These are phyloP conservation scores for Trametes cingulata DNA, from an alignment of 768 basidiomycete species.

Conservation along the genomic window DNA sequence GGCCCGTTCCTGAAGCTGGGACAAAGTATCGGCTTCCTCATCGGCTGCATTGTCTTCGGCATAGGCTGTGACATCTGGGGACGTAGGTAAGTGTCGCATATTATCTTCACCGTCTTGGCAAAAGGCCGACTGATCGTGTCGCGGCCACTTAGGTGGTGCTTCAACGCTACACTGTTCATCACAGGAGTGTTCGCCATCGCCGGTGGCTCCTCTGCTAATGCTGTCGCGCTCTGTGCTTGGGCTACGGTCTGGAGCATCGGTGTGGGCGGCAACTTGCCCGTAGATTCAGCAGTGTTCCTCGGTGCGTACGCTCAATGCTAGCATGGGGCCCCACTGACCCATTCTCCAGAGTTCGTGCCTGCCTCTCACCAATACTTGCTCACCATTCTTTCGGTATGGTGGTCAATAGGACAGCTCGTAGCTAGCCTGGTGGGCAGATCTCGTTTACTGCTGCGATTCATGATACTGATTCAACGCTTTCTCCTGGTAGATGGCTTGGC, in stretches of 20 bases:
- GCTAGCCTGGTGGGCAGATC: slow-evolving; percentile 44
- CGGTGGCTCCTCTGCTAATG: slow-evolving; percentile 61
- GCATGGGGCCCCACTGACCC: not conserved
- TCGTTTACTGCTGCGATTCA: not conserved
- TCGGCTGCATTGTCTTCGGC: slow-evolving; percentile 71
- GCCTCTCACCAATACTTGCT: slow-evolving; percentile 74
- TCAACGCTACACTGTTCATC: slow-evolving; percentile 68
- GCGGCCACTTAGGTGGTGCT: slow-evolving; percentile 47
- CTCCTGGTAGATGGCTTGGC: slow-evolving; percentile 61
- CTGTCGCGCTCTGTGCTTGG: slow-evolving; percentile 51
- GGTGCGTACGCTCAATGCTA: slow-evolving; percentile 37
- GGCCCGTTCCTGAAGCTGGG: slow-evolving; percentile 67
- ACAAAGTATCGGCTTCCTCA: slow-evolving; percentile 71
- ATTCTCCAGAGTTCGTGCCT: slow-evolving; percentile 60
- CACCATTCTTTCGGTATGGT: slow-evolving; percentile 76
- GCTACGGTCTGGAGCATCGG: slow-evolving; percentile 65
- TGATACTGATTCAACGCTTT: not conserved
- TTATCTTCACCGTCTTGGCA: too few species aligned
- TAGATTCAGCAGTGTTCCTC: slow-evolving; percentile 75
- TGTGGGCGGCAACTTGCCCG: slow-evolving; percentile 73
- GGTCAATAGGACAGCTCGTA: slow-evolving; percentile 74
- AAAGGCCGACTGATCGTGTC: too few species aligned
- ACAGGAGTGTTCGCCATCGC: slow-evolving; percentile 64
- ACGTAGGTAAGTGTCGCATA: slow-evolving; percentile 43
- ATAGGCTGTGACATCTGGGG: slow-evolving; percentile 73